These are phyloP conservation scores for Mucor ambiguus DNA, from an alignment of 371 early-diverging fungal genomes.

Conservation along the genomic window DNA sequence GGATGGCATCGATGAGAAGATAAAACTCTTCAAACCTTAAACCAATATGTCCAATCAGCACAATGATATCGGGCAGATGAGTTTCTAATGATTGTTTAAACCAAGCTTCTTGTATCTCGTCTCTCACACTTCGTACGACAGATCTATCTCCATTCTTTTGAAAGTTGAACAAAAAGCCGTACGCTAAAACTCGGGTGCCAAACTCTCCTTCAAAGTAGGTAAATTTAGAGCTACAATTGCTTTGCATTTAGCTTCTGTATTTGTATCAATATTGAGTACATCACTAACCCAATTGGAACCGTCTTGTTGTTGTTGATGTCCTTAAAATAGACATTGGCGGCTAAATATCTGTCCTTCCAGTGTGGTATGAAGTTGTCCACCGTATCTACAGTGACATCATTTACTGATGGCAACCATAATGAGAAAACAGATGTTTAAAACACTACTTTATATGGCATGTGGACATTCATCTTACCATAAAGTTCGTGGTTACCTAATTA, in stretches of 20 bases:
- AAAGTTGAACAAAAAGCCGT: slow-evolving; percentile 62
- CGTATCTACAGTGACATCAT: slow-evolving; percentile 36
- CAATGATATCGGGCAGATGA: slow-evolving; percentile 54
- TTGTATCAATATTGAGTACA: background rate
- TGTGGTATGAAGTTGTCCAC: slow-evolving; percentile 47
- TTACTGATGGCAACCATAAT: slow-evolving; percentile 23
- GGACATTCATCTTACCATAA: slow-evolving; percentile 32
- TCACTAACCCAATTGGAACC: slow-evolving; percentile 45
- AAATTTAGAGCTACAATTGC: slow-evolving; percentile 36
- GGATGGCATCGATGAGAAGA: slow-evolving; percentile 52
- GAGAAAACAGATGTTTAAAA: slow-evolving; percentile 1
- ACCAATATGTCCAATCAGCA: slow-evolving; percentile 58
- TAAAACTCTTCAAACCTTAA: slow-evolving; percentile 53
- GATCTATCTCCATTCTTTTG: slow-evolving; percentile 42
- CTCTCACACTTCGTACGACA: slow-evolving; percentile 43
- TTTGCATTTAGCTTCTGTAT: background rate
- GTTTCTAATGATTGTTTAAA: slow-evolving; percentile 55
- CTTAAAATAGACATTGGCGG: slow-evolving; percentile 56
- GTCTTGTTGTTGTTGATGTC: slow-evolving; percentile 49
- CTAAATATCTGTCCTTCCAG: slow-evolving; percentile 58
- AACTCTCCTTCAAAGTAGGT: slow-evolving; percentile 57
- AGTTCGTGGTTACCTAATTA: slow-evolving; percentile 61
- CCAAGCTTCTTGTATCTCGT: slow-evolving; percentile 58
- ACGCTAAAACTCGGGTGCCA: slow-evolving; percentile 60
- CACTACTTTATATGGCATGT: background rate